Evolutionary conservation across 805 yeast genomes (phyloP).

Genomic region (Saturnispora sanitii): DNA sequence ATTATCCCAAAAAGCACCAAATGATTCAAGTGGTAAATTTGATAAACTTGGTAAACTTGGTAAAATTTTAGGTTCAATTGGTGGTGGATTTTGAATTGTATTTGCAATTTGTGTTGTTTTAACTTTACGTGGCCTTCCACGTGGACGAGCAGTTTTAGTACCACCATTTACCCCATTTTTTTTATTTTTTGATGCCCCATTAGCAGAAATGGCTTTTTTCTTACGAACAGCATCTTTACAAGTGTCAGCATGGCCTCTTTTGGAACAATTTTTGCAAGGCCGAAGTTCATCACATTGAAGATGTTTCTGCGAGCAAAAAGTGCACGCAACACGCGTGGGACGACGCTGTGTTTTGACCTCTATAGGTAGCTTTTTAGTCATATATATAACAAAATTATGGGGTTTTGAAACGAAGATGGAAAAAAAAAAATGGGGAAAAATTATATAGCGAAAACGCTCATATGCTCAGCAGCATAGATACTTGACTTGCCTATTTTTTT

Average conservation of each 20-base stretch:
- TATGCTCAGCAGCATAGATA: no score
- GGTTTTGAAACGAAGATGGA: not conserved
- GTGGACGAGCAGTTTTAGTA: not conserved
- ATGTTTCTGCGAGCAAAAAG: conserved; percentile 64
- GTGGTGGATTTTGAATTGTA: not conserved
- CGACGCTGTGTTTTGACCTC: conserved; percentile 45
- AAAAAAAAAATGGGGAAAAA: conserved; percentile 1
- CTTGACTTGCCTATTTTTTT: no score
- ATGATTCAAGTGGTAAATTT: conserved; percentile 1
- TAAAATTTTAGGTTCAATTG: conserved; percentile 1
- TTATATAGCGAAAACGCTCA: no score
- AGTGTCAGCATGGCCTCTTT: conserved; percentile 40
- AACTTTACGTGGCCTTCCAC: conserved; percentile 7
- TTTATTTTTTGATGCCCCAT: not conserved
- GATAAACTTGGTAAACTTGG: not conserved
- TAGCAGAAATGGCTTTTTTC: conserved; percentile 14
- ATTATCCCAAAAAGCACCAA: not conserved
- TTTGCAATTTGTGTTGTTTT: not conserved
- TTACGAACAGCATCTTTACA: conserved; percentile 55
- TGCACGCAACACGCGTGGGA: conserved; percentile 63
- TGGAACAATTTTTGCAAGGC: conserved; percentile 64
- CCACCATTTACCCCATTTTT: not conserved
- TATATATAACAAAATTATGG: conserved; percentile 15
- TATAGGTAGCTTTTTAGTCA: conserved; percentile 54
- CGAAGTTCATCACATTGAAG: conserved; percentile 60